Evolutionary conservation across 352 stramenopile species (phyloP).

Genomic region (Phytophthora lateralis): DNA sequence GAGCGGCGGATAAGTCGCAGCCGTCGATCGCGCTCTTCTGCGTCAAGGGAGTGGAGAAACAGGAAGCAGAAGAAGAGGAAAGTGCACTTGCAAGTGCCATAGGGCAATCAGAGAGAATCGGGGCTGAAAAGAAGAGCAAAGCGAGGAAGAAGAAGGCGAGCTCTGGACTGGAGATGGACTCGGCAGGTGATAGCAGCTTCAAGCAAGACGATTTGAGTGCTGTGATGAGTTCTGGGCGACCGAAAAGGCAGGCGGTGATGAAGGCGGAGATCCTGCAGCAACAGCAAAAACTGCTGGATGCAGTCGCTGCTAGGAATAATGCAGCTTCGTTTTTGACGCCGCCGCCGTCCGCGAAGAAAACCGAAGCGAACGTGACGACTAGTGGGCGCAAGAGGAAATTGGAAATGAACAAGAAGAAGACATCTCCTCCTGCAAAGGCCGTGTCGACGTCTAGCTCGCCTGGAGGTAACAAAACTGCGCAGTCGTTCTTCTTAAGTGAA

Average conservation of each 20-base stretch:
- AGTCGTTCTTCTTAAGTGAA: slow-evolving; percentile 74
- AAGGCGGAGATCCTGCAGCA: slow-evolving; percentile 47
- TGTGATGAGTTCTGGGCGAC: slow-evolving; percentile 44
- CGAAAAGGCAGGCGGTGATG: slow-evolving; percentile 63
- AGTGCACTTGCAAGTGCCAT: slow-evolving; percentile 7
- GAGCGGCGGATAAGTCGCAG: slow-evolving; percentile 46
- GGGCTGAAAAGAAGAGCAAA: slow-evolving; percentile 14
- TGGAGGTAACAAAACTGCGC: slow-evolving; percentile 25
- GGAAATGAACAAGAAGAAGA: slow-evolving; percentile 65
- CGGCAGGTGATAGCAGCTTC: slow-evolving; percentile 6
- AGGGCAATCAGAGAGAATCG: slow-evolving; percentile 5
- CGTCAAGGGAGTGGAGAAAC: slow-evolving; percentile 27
- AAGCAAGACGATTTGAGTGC: slow-evolving; percentile 4
- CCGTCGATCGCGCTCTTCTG: slow-evolving; percentile 76
- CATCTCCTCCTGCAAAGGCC: slow-evolving; percentile 32
- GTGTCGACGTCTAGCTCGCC: slow-evolving; percentile 23
- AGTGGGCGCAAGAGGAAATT: slow-evolving; percentile 62
- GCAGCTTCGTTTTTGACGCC: slow-evolving; percentile 38
- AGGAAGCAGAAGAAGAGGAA: neutral
- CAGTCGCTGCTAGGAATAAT: slow-evolving; percentile 33
- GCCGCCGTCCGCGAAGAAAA: slow-evolving; percentile 32
- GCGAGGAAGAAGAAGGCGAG: slow-evolving; percentile 20
- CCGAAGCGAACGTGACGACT: slow-evolving; percentile 15
- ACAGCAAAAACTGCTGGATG: slow-evolving; percentile 42
- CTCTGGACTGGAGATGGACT: slow-evolving; percentile 18